These are phyloP conservation scores for Xerocomellus amylosporus DNA, from an alignment of 768 basidiomycete genomes.

Conservation along the genomic window DNA sequence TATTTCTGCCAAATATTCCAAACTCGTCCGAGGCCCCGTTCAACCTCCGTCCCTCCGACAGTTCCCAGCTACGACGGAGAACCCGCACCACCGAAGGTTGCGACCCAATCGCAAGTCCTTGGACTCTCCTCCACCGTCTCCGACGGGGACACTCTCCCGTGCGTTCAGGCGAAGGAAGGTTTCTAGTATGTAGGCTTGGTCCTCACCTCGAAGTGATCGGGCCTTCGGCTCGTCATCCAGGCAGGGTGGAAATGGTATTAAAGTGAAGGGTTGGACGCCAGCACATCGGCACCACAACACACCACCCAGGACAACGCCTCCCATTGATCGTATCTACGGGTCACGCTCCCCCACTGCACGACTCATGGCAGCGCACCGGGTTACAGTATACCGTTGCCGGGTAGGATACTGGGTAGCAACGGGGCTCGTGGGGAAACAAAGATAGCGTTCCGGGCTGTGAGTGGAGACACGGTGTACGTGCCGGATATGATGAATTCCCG, in stretches of 20 bases:
- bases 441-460: constrained; percentile 9
- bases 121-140: background rate
- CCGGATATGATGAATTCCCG: constrained; percentile 21
- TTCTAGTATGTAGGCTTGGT: background rate
- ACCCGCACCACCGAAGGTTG: constrained; percentile 22
- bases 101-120: constrained; percentile 5
- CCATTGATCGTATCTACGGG: background rate
- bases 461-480: background rate
- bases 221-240: background rate
- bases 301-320: constrained; percentile 1
- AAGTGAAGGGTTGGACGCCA: background rate
- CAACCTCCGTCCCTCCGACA: constrained; percentile 8
- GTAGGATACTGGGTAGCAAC: background rate
- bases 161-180: background rate
- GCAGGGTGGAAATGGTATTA: constrained; percentile 7
- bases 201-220: constrained; percentile 5
- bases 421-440: constrained; percentile 5
- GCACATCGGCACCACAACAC: background rate
- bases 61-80: constrained; percentile 17
- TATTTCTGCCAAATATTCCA: constrained; percentile 9
- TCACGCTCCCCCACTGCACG: background rate
- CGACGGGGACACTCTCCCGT: background rate
- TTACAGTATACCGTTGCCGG: constrained; percentile 4
- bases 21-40: constrained; percentile 18
- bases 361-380: background rate